These are phyloP conservation scores for Solanum hybrid DNA, from an alignment of 305 asterid species.

Conservation along the genomic window DNA sequence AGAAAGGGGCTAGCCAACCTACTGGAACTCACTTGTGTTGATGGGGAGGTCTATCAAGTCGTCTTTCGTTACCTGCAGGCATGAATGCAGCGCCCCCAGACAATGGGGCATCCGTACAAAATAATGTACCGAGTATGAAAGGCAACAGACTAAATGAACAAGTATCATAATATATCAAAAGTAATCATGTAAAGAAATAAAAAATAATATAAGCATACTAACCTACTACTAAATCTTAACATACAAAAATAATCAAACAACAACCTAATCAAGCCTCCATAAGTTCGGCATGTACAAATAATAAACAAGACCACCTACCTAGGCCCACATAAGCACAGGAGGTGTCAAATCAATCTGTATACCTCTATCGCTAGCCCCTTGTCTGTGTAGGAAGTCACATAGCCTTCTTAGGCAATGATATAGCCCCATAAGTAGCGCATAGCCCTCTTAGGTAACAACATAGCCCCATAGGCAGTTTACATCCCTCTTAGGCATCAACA, in stretches of 20 bases:
- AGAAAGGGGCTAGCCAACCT: neutral
- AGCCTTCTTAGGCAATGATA: neutral
- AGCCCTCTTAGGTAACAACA: neutral
- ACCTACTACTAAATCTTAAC: neutral
- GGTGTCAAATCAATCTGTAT: neutral
- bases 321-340: neutral
- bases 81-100: neutral
- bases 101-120: neutral
- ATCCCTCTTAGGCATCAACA: neutral
- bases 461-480: neutral
- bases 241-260: neutral
- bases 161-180: neutral
- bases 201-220: neutral
- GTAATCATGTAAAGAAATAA: neutral
- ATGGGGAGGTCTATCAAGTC: neutral
- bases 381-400: neutral
- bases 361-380: neutral
- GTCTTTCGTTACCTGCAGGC: neutral
- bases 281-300: neutral
- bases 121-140: neutral
- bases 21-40: neutral
- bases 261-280: neutral
- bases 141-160: neutral
- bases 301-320: neutral
- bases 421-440: neutral